Evolutionary conservation across 2,329 filamentous ascomycete species (phyloP), one percentile per base, ranked within the genome.

Genomic region (Botryosphaeria agaves): DNA sequence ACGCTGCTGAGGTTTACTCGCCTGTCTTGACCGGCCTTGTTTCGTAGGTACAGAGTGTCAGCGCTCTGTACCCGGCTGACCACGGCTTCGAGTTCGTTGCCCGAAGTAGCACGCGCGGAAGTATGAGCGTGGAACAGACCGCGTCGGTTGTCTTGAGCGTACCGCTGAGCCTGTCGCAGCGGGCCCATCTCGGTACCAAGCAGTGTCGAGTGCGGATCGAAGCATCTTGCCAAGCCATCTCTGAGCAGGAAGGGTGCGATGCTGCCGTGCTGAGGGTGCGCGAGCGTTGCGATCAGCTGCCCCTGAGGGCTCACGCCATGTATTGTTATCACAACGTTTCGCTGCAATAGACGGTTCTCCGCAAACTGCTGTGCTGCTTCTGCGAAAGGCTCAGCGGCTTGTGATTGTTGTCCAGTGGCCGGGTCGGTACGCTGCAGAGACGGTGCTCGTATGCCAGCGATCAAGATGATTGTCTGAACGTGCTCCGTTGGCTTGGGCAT

Each of bases 131-230:
- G 82, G 64, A 89, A 91, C 11, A 95, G 51, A 28, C 83, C 81
- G 26, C 77, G 65, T 45, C 79, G 77, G 40, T 69, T 69, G 40
- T 73, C 69, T 56, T 84, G 84, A 4, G 89, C 89, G 34, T 69
- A 62, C 52, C 81, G 87, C 60, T 98, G 89, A 2, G 89, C 85
- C 39, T 80, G 72, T 38, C 89, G 74, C 34, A 95, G 71, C 34
- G 69, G 54, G 25, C 77, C 75, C 89, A 98, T 98, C 44, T 87
- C 81, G 29, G 72, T 62, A 26, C 89, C 89, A 7, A 98, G 69
- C 59, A 94, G 66, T 23, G 84, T 91, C 1, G 87, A 92, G 60
- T 98, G 89, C 56, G 89, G 85, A 55, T 98, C 89, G 39, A 85
- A 84, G 61, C 87, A 95, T 46, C 83, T 72, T 24, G 87, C 89